These are phyloP conservation scores for Paracamarosporium sp. DNA, from an alignment of 2,329 filamentous ascomycete genomes.

Conservation along the genomic window DNA sequence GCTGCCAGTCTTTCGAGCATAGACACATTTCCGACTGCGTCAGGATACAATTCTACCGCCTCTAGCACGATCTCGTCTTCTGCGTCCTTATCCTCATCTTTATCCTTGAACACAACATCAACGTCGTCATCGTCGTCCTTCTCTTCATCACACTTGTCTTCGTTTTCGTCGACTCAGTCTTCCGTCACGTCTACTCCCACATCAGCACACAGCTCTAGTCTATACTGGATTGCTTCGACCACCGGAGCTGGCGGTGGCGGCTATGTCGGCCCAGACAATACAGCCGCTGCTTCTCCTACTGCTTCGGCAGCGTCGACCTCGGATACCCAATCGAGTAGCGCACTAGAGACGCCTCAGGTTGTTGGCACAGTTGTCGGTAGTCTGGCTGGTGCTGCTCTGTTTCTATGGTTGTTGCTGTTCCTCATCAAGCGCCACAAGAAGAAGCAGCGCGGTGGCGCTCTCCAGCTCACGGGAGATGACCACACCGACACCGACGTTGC, in stretches of 20 bases:
- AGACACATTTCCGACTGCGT: neutral
- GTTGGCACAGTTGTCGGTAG: constrained; percentile 70
- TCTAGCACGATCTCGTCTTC: constrained; percentile 15
- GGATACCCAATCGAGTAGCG: constrained; percentile 18
- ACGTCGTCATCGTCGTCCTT: constrained; percentile 19
- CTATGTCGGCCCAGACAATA: constrained; percentile 20
- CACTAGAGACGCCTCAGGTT: constrained; percentile 59
- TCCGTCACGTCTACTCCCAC: constrained; percentile 13
- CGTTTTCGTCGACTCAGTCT: constrained; percentile 9
- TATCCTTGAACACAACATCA: constrained; percentile 18
- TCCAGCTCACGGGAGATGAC: constrained; percentile 39
- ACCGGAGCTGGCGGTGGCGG: constrained; percentile 21
- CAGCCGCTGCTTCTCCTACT: constrained; percentile 14
- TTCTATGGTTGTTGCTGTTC: constrained; percentile 59
- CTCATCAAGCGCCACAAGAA: constrained; percentile 60
- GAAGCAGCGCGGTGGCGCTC: constrained; percentile 32
- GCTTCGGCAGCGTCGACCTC: constrained; percentile 17
- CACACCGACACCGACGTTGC: constrained; percentile 29
- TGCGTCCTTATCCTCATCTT: constrained; percentile 22
- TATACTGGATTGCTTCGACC: neutral
- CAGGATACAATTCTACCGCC: constrained; percentile 23
- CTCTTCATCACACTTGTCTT: constrained; percentile 19
- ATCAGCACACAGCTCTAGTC: neutral
- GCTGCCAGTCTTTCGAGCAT: constrained; percentile 2
- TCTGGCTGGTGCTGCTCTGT: constrained; percentile 62